These are phyloP conservation scores for Auricularia heimuer DNA, from an alignment of 768 basidiomycete genomes.

Conservation along the genomic window DNA sequence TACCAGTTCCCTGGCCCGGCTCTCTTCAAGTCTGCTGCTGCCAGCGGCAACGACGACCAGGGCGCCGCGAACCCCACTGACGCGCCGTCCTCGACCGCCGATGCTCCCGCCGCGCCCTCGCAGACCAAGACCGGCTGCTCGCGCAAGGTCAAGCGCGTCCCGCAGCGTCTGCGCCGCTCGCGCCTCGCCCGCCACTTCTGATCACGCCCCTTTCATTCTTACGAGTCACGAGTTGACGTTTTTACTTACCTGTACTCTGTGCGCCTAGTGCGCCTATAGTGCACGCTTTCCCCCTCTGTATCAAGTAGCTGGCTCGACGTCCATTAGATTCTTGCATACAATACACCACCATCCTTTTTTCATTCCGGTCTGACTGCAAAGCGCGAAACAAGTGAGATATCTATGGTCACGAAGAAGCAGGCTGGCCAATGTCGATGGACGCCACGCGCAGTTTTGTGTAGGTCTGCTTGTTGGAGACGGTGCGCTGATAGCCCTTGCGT, in stretches of 20 bases:
- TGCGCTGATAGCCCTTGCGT: constrained; percentile 95
- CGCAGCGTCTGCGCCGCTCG: background rate
- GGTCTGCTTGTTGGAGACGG: constrained; percentile 85
- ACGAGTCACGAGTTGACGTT: background rate
- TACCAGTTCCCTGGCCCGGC: background rate
- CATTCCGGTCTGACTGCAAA: too few relatives aligned
- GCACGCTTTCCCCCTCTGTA: background rate
- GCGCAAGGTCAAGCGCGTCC: background rate
- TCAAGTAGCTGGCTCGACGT: background rate
- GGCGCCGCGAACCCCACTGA: background rate
- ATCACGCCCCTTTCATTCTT: background rate
- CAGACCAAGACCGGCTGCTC: background rate
- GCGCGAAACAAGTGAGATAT: background rate
- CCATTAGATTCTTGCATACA: too few relatives aligned
- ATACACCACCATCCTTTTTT: too few relatives aligned
- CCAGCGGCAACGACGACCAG: background rate
- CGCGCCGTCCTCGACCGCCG: background rate
- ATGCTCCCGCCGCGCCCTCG: background rate
- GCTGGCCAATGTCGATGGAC: constrained; percentile 45
- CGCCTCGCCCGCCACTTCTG: background rate
- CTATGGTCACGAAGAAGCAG: constrained; percentile 1
- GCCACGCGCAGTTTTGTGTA: constrained; percentile 94
- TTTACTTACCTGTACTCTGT: background rate
- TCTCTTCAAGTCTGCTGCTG: background rate
- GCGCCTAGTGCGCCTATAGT: background rate